Conservation (phyloP, 805 yeast species). For the Suhomyces canberraensis region DNA sequence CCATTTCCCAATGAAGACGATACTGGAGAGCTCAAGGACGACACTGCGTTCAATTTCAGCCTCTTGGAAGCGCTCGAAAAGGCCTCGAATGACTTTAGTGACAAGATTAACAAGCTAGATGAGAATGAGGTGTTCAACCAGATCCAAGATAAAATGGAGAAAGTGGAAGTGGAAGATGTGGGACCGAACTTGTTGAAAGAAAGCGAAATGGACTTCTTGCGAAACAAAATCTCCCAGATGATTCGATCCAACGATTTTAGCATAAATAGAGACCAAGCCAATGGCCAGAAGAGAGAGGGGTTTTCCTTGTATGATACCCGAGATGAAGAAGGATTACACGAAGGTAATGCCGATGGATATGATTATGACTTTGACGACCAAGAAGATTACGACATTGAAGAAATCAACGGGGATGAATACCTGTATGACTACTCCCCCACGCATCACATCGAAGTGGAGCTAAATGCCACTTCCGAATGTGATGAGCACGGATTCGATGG, state of each 20-base stretch:
- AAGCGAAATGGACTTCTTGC: conserved; percentile 26
- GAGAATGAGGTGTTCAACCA: conserved; percentile 10
- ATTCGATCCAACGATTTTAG: conserved; percentile 15
- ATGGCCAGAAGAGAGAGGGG: conserved; percentile 15
- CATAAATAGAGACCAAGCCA: conserved; percentile 6
- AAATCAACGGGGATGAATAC: conserved; percentile 22
- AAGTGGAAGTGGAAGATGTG: not conserved
- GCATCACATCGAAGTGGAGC: conserved; percentile 42
- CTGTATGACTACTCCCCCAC: conserved; percentile 29
- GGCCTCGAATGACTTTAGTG: conserved; percentile 19
- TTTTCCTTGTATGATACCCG: conserved; percentile 33
- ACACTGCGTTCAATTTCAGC: conserved; percentile 25
- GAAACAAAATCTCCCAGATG: conserved; percentile 24
- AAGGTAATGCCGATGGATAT: conserved; percentile 24
- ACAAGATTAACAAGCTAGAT: conserved; percentile 10
- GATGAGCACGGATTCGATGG: conserved; percentile 23
- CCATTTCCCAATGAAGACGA: conserved; percentile 27
- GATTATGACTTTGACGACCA: conserved; percentile 17
- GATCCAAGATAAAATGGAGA: conserved; percentile 5
- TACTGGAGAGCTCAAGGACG: conserved; percentile 4
- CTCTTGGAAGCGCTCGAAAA: conserved; percentile 30
- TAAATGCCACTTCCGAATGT: conserved; percentile 34
- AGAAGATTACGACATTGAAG: conserved; percentile 41
- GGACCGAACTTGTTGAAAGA: conserved; percentile 17
- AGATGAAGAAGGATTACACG: conserved; percentile 40